These are phyloP conservation scores for Thermomyces lanuginosus DNA, from an alignment of 2,329 filamentous ascomycete genomes.

Conservation along the genomic window DNA sequence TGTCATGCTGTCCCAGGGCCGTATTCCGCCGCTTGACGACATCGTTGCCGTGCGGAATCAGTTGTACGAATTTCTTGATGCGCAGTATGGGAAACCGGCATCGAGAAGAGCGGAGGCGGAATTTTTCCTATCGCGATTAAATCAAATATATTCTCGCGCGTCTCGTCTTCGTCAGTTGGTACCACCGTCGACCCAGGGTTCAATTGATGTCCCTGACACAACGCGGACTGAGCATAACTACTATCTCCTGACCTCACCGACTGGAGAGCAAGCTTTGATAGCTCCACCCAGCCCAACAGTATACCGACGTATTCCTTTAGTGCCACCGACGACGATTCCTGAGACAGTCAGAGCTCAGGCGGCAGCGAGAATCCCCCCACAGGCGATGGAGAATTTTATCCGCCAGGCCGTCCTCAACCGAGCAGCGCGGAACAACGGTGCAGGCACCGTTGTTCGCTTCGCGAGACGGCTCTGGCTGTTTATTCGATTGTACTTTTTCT, in stretches of 20 bases:
- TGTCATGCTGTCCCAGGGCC: slow-evolving; percentile 13
- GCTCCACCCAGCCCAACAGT: slow-evolving; percentile 22
- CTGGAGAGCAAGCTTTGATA: slow-evolving; percentile 30
- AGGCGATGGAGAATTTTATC: slow-evolving; percentile 15
- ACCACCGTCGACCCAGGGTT: too few relatives aligned
- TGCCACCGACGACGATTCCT: slow-evolving; percentile 3
- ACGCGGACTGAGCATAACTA: slow-evolving; percentile 2
- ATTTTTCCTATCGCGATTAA: slow-evolving; percentile 15
- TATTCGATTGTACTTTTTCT: slow-evolving; percentile 41
- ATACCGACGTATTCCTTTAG: slow-evolving; percentile 7
- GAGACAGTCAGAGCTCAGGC: slow-evolving; percentile 4
- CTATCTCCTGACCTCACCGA: slow-evolving; percentile 30
- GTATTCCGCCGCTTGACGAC: slow-evolving; percentile 15
- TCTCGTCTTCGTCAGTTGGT: slow-evolving; percentile 14
- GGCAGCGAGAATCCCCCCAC: slow-evolving; percentile 7
- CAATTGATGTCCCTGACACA: neutral
- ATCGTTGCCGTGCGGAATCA: slow-evolving; percentile 16
- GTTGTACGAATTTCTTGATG: slow-evolving; percentile 18
- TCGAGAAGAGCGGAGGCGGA: slow-evolving; percentile 13
- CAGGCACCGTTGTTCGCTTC: slow-evolving; percentile 25
- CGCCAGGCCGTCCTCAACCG: slow-evolving; percentile 19
- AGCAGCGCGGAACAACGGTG: slow-evolving; percentile 10
- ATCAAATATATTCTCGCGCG: slow-evolving; percentile 16
- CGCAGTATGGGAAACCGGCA: slow-evolving; percentile 14
- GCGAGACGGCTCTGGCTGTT: slow-evolving; percentile 40